Conservation (phyloP, 805 yeast species). For the Ogataea trehaloabstinens region DNA sequence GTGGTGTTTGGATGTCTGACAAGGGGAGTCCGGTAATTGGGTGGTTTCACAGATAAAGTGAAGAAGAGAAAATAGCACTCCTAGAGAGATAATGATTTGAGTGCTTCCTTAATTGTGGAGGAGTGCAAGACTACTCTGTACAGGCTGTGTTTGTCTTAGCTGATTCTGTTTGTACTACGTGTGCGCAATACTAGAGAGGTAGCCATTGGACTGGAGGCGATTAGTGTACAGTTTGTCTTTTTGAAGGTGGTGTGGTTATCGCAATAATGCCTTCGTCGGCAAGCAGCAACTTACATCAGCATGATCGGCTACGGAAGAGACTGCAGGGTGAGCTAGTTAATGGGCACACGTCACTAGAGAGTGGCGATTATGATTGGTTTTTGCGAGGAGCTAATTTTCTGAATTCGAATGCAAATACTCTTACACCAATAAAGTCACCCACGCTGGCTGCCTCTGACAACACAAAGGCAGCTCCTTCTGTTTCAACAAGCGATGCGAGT, state of each 20-base stretch:
- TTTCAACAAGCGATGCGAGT: conserved; percentile 19
- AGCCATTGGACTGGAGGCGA: no score
- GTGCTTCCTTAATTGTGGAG: no score
- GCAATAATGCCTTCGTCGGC: conserved; percentile 11
- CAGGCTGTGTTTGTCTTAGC: no score
- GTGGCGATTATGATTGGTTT: conserved; percentile 32
- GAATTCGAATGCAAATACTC: conserved; percentile 5
- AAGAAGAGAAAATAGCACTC: no score
- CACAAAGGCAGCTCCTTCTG: conserved; percentile 27
- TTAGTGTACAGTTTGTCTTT: no score
- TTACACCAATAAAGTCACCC: conserved; percentile 27
- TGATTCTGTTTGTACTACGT: no score
- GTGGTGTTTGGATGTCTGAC: no score
- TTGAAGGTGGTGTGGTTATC: conserved; percentile 3
- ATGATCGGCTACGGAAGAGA: conserved; percentile 27
- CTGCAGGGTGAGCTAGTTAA: conserved; percentile 27
- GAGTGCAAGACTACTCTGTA: no score
- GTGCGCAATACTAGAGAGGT: no score
- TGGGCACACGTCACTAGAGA: conserved; percentile 18
- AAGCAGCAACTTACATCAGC: conserved; percentile 22
- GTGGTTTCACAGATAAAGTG: no score
- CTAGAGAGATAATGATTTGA: no score
- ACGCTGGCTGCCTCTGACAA: conserved; percentile 22
- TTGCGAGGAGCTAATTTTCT: conserved; percentile 20
- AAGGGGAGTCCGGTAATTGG: no score